Evolutionary conservation across 371 early-diverging fungal genomes (phyloP), one percentile per base, ranked within the genome.

Genomic region (Mucor velutinosus): DNA sequence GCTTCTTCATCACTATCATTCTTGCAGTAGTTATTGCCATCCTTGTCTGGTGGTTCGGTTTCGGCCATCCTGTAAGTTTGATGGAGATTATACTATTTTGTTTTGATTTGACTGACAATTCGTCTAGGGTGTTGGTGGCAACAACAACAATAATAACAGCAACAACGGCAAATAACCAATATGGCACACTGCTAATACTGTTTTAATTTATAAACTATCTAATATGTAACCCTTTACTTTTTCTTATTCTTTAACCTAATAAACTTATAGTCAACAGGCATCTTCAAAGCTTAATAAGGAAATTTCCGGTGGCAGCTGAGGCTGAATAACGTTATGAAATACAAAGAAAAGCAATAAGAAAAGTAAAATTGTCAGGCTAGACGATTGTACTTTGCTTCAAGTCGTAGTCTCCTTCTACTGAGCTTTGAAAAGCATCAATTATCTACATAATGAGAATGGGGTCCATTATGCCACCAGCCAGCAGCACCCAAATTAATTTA

Each of bases 21-120:
- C 35, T 89, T 21, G 53, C 81, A 29, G 76, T 84, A 19, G 76
- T 86, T 29, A 69, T 83, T 62, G 87, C 81, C 47, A 70, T 86
- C 47, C 70, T 87, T 25, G 71, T 84, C 35, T 84, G 84, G 84
- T 84, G 84, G 84, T 84, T 84, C 56, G 82, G 72, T 17, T 81
- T 84, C 51, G 66, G 69, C 15, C 83, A 83, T 45, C 70, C 70
- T 23, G 83, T 74, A 70, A 74, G 57, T 60, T 57, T 17, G 19
- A 43, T 15, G 5, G 8, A 17, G 6, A 41, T 3, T 53, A 30
- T 32, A 27, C 21, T n/a, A 15, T 7, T 19, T 25, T 30, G 25
- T 47, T 29, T 0, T 23, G 32, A 15, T 35, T 33, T 53, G 17
- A 39, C 12, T 14, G 11, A 47, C 29, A 30, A 15, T 14, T 17